Evolutionary conservation across 768 basidiomycete species (phyloP), one percentile per base, ranked within the genome.

Genomic region (Paxillus rubicundulus): DNA sequence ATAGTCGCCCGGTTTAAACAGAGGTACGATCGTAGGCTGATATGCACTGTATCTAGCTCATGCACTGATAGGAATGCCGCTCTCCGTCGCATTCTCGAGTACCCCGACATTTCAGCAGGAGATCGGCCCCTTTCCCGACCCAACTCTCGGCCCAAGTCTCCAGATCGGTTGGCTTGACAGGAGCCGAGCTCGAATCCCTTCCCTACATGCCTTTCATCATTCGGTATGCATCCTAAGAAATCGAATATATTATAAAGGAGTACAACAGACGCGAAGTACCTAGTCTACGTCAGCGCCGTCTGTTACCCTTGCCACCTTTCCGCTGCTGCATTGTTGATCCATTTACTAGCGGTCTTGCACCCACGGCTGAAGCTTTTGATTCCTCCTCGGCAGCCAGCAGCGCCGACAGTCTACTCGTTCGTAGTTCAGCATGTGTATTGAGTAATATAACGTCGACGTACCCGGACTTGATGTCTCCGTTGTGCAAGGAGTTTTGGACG

Each of bases 1-100:
- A 70, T 80, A 21, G 70, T 90, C 10, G 67, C 80, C 2, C 83
- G 80, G 59, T 90, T 85, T 67, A 89, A 84, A 65, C 80, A 85
- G 54, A 81, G 86, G 89, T 85, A 54, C 21, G 67, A 24, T 12
- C 13, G 36, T 9, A 20, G 13, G 3, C 17, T 24, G 21, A 10
- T 24, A 9, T 33, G 27, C 24, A n/a, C 39, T 18, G 30, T 55
- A 60, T 49, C 45, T 30, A 36, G 32, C 40, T 57, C 53, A 63
- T 34, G 34, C 34, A 34, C 21, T 37, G 20, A 27, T 60, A 85
- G 83, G 61, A 85, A 85, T 57, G 63, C 72, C 2, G 67, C 76
- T 39, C 68, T 89, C 54, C 80, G 82, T 45, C 77, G 74, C 42
- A 82, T 80, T 34, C 75, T 89, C 13, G 73, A 78, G 45, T 85